Evolutionary conservation across 768 basidiomycete genomes (phyloP), one percentile per base, ranked within the genome.

Genomic region (Lactarius vividus): DNA sequence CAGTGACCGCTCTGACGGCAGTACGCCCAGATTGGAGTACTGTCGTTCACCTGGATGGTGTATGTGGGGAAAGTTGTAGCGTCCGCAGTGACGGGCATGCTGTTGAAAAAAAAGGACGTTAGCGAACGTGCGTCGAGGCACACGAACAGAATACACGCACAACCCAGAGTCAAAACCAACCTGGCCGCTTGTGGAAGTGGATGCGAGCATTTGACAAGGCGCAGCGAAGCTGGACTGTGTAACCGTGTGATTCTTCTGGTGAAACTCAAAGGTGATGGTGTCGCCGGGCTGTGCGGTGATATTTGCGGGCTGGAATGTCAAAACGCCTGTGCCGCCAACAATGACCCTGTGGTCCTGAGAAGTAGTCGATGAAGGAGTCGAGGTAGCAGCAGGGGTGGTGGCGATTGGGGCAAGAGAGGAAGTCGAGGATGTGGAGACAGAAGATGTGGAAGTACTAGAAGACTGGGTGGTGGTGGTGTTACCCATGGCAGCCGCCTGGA

Each of bases 1-100:
- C 86, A 87, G 72, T 88, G 86, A 52, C 70, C 74, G 2, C 66
- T 57, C 70, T 85, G 84, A 2, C 75, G 75, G 72, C 85, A 86
- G 75, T 81, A 85, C 2, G 75, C 81, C 85, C 83, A 86, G 69
- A 86, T 78, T 3, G 84, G 85, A 18, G 75, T 72, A 16, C 82
- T 83, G 73, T 87, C 80, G 73, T 86, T 86, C 65, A 87, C 75
- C 40, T 77, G 77, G 63, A 88, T 73, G 11, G 79, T 81, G 72
- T 75, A 86, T 1, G 80, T 82, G 8, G 85, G 85, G 76, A 84
- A 82, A 7, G 78, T 78, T 8, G 78, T 77, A 10, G 78, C 78
- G 62, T 73, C 72, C 28, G 75, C 76, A n/a, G 76, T 68, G 28
- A 86, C 85, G 9, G 84, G 76, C 75, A 80, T 81, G 77, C 84